Percentiles rank a stretch among this genome's conserved stretches.
phyloP scores from a whole-genome alignment of 176 grass and related monocot species.

The Bromus sterilis region DNA sequence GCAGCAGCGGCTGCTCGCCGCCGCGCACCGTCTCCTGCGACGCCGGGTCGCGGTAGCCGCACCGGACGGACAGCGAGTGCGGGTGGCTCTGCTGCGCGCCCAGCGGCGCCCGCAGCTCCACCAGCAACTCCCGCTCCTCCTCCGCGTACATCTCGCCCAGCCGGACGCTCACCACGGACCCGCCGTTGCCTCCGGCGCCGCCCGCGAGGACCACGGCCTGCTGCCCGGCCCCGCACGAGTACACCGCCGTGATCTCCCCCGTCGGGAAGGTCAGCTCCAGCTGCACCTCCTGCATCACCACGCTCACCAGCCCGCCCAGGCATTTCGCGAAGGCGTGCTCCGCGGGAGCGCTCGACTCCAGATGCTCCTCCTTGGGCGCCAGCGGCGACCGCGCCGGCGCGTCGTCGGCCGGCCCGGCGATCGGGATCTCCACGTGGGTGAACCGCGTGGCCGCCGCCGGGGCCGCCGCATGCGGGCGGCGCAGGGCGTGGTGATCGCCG shows the following conservation, averaged over 20 bases:
- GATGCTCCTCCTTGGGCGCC: neutral
- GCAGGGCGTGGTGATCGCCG: neutral
- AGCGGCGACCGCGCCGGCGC: constrained; percentile 9
- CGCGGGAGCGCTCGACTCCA: neutral
- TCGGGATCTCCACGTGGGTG: constrained; percentile 82
- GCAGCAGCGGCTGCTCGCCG: constrained; percentile 37
- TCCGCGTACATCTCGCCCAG: constrained; percentile 86
- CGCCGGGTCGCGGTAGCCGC: constrained; percentile 60
- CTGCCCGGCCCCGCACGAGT: constrained; percentile 56
- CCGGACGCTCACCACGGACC: constrained; percentile 6
- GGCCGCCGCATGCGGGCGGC: constrained; percentile 20
- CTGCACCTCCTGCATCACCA: constrained; percentile 86
- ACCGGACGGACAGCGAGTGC: constrained; percentile 44
- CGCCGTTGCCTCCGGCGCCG: constrained; percentile 3
- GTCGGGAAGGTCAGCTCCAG: constrained; percentile 52
- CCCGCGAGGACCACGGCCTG: constrained; percentile 25
- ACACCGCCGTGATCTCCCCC: constrained; percentile 76
- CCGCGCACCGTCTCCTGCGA: constrained; percentile 40
- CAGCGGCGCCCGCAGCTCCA: constrained; percentile 69
- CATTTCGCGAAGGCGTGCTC: constrained; percentile 79
- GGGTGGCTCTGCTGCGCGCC: neutral
- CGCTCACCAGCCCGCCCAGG: constrained; percentile 76
- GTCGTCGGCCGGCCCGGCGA: constrained; percentile 2
- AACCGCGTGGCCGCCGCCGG: constrained; percentile 51
- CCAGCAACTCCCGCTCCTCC: constrained; percentile 83